Evolutionary conservation across 1,284 basidiomycete genomes (phyloP).

Genomic region (Malassezia caprae): DNA sequence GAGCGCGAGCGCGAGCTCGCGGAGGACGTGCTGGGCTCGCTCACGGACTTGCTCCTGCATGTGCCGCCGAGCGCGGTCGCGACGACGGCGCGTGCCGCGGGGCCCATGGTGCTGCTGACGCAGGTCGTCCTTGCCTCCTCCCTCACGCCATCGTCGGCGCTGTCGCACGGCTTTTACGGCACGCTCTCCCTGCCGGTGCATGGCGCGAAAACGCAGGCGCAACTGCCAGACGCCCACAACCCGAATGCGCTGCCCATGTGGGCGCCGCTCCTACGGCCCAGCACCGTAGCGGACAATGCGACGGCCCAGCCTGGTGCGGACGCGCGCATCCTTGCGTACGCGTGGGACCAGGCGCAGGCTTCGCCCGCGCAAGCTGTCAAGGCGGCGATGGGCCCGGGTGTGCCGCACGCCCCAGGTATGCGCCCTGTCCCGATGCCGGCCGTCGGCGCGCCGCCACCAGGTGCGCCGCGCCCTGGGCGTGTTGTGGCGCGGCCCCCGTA

Average conservation of each 20-base stretch:
- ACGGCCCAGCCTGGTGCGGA: background rate
- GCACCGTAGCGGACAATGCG: slow-evolving; percentile 5
- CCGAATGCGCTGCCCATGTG: background rate
- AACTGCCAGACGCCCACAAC: background rate
- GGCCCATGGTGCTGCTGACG: slow-evolving; percentile 11
- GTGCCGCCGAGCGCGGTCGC: slow-evolving; percentile 13
- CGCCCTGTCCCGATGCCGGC: background rate
- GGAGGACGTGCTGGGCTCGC: slow-evolving; percentile 21
- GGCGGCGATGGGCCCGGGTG: background rate
- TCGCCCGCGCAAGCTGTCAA: background rate
- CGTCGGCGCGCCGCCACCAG: background rate
- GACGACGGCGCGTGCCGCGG: slow-evolving; percentile 9
- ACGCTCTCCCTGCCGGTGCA: slow-evolving; percentile 17
- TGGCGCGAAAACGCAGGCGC: slow-evolving; percentile 4
- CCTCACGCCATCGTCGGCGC: slow-evolving; percentile 15
- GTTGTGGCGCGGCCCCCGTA: background rate
- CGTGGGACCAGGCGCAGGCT: background rate
- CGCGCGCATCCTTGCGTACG: background rate
- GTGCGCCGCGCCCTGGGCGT: background rate
- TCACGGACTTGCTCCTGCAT: slow-evolving; percentile 21
- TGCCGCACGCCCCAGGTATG: background rate
- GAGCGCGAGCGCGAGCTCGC: slow-evolving; percentile 24
- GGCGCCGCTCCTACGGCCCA: slow-evolving; percentile 9
- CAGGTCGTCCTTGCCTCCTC: slow-evolving; percentile 18
- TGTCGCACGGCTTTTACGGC: slow-evolving; percentile 33